Conservation (phyloP, 2,329 filamentous ascomycete genomes). For the Ophiosphaerella herpotricha region DNA sequence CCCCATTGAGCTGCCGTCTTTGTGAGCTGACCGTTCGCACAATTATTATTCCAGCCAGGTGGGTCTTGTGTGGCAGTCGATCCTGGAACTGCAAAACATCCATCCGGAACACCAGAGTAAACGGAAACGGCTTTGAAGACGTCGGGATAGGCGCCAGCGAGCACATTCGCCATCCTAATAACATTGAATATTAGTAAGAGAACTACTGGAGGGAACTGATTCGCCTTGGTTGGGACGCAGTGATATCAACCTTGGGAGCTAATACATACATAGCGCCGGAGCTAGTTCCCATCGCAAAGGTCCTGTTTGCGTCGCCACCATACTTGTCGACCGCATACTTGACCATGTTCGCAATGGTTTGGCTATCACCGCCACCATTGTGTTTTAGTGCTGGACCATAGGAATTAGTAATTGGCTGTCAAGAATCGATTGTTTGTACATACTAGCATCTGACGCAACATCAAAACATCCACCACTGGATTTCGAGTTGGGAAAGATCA, state of each 20-base stretch:
- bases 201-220: background rate
- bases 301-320: slow-evolving; percentile 17
- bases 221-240: background rate
- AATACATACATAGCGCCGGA: slow-evolving; percentile 22
- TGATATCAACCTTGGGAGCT: background rate
- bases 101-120: slow-evolving; percentile 26
- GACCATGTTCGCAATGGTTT: slow-evolving; percentile 28
- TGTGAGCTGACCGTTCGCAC: slow-evolving; percentile 19
- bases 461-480: slow-evolving; percentile 27
- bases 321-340: slow-evolving; percentile 23
- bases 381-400: slow-evolving; percentile 17
- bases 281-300: slow-evolving; percentile 17
- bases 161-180: slow-evolving; percentile 18
- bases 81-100: slow-evolving; percentile 26
- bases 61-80: slow-evolving; percentile 42
- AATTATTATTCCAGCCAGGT: slow-evolving; percentile 31
- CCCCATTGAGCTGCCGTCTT: slow-evolving; percentile 24
- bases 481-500: slow-evolving; percentile 27
- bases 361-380: slow-evolving; percentile 26
- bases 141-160: slow-evolving; percentile 26
- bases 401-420: background rate
- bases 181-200: background rate
- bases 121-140: slow-evolving; percentile 21
- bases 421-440: background rate
- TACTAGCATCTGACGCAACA: slow-evolving; percentile 22